phyloP scores from a whole-genome alignment of 2,329 filamentous ascomycete species.

The Pseudopithomyces maydicus region DNA sequence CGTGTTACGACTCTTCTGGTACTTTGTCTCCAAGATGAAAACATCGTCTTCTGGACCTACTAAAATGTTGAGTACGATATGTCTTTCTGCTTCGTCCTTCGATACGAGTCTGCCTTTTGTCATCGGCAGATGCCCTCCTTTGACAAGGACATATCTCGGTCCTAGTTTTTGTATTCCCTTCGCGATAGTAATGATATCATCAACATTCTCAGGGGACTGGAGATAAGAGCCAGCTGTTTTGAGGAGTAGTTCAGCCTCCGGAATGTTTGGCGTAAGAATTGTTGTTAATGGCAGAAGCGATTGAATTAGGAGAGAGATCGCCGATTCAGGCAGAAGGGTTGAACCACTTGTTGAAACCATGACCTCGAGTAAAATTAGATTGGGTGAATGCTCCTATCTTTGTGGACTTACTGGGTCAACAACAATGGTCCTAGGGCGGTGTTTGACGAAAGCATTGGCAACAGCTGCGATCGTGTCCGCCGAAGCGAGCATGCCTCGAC shows the following conservation, averaged over 20 bases:
- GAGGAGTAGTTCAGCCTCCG: slow-evolving; percentile 72
- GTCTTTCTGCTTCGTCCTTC: slow-evolving; percentile 61
- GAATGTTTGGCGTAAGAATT: slow-evolving; percentile 77
- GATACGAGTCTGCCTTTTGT: slow-evolving; percentile 66
- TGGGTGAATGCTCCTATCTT: neutral
- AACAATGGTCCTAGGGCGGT: slow-evolving; percentile 65
- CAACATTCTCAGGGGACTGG: slow-evolving; percentile 60
- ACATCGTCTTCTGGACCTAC: slow-evolving; percentile 62
- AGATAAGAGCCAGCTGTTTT: slow-evolving; percentile 54
- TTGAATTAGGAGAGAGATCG: slow-evolving; percentile 64
- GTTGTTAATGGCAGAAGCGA: slow-evolving; percentile 69
- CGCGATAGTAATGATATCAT: slow-evolving; percentile 72
- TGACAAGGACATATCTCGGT: slow-evolving; percentile 80
- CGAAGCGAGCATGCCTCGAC: slow-evolving; percentile 79
- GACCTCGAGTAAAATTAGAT: slow-evolving; percentile 57
- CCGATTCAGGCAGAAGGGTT: slow-evolving; percentile 67
- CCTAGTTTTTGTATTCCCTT: slow-evolving; percentile 70
- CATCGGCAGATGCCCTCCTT: slow-evolving; percentile 89
- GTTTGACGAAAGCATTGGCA: slow-evolving; percentile 64
- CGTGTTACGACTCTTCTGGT: slow-evolving; percentile 76
- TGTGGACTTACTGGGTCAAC: slow-evolving; percentile 70
- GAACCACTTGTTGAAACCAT: slow-evolving; percentile 89
- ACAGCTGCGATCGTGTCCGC: slow-evolving; percentile 71
- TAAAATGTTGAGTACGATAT: slow-evolving; percentile 77
- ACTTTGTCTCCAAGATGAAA: slow-evolving; percentile 71